A percentile compares a stretch with the other conserved stretches of the same genome.
Conservation (phyloP, 2,329 filamentous ascomycete genomes). For the Camptophora hylomeconis region DNA sequence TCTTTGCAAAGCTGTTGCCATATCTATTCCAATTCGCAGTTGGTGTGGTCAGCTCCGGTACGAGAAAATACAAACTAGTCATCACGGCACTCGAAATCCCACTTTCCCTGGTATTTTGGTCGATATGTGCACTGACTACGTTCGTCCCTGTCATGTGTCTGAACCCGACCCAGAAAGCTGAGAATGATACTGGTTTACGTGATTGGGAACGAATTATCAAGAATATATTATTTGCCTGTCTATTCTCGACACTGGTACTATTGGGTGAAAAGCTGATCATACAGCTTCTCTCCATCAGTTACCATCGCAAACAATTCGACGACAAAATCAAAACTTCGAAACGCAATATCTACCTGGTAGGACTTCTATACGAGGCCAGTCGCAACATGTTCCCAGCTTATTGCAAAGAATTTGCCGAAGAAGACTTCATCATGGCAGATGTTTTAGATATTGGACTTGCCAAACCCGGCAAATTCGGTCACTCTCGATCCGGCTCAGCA, state of each 20-base stretch:
- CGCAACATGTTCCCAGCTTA: constrained; percentile 82
- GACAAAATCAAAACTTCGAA: constrained; percentile 77
- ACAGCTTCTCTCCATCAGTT: constrained; percentile 55
- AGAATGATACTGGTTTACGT: constrained; percentile 22
- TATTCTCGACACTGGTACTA: constrained; percentile 45
- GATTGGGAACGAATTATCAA: constrained; percentile 43
- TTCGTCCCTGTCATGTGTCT: constrained; percentile 39
- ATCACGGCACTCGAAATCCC: constrained; percentile 47
- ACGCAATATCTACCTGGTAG: constrained; percentile 66
- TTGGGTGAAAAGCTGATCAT: constrained; percentile 47
- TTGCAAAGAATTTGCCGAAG: constrained; percentile 77
- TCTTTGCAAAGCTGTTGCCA: constrained; percentile 45
- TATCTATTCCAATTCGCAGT: constrained; percentile 47
- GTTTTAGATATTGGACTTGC: constrained; percentile 51
- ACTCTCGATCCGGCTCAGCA: constrained; percentile 45
- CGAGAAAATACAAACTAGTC: constrained; percentile 50
- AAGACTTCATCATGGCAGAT: constrained; percentile 86
- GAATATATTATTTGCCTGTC: constrained; percentile 44
- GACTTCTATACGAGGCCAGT: constrained; percentile 81
- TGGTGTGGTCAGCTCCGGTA: constrained; percentile 51
- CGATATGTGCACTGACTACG: constrained; percentile 44
- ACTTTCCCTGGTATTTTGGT: constrained; percentile 48
- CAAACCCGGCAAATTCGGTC: constrained; percentile 26
- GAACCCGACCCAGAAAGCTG: constrained; percentile 25
- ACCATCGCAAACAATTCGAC: constrained; percentile 55